Base-by-base conservation (phyloP, 148 eudicot genomes). In the Cornus florida region DNA sequence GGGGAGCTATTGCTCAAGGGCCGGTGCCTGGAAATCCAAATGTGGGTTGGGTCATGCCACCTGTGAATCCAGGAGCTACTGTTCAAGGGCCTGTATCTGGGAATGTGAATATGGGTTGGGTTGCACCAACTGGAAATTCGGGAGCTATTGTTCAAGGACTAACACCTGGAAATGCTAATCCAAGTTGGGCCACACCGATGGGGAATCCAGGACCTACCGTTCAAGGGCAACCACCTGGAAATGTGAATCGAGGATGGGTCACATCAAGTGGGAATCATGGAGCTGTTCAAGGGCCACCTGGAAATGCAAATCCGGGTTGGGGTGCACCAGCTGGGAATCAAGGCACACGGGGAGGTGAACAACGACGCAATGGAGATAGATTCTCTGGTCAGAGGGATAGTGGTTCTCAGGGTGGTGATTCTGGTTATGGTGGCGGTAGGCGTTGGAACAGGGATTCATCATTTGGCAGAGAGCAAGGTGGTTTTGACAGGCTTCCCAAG, bases 381-480 rank as follows among this genome's bases (percentile, higher is more conserved):
- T 83, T 72, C 59, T 79, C 83, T 0, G 84, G 85, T 19, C 80
- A 70, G 53, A 79, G 88, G 81, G 80, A 80, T 17, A 66, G 80
- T 59, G 79, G 81, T 46, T 46, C 19, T 72, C 60, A 24, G 60
- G 78, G 82, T 10, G 64, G 80, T 48, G 77, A 68, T 79, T 67
- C 80, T 22, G 87, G 80, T 32, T 80, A 57, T 59, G 82, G 83
- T 4, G 89, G 90, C 68, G 87, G 87, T 23, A 60, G 86, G 78
- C 85, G 82, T n/a, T 90, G 87, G 87, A 86, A 82, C 74, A 85
- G 91, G 86, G 90, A 86, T 53, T 41, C 89, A 1, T 85, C 93
- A 4, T 87, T 72, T 72, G 88, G 89, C 5, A 85, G 85, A 66
- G 83, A 83, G 23, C 71, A 69, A 16, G 68, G 75, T 1, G 74